Percentiles rank a stretch among this genome's conserved stretches.
These are phyloP conservation scores for Parascedosporium putredinis DNA, from an alignment of 2,329 filamentous ascomycete species.

Conservation along the genomic window DNA sequence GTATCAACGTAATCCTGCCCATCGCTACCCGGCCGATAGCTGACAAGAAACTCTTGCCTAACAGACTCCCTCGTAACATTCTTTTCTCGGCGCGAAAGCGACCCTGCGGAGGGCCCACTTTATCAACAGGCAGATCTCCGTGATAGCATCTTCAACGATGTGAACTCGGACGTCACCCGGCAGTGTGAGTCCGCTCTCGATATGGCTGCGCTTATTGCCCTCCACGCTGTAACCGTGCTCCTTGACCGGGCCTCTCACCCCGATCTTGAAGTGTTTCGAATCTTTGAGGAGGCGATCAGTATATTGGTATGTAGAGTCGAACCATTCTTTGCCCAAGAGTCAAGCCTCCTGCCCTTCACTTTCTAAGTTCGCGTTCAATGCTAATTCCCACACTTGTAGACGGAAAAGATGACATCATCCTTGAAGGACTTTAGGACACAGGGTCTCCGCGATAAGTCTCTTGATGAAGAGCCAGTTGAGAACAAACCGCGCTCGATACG, in stretches of 20 bases:
- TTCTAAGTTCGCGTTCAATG: background rate
- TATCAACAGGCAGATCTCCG: slow-evolving; percentile 52
- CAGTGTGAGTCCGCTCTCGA: slow-evolving; percentile 52
- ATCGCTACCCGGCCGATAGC: too few relatives aligned
- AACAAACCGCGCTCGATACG: slow-evolving; percentile 28
- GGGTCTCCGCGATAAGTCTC: slow-evolving; percentile 37
- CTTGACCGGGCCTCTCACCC: slow-evolving; percentile 49
- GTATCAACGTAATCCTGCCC: too few relatives aligned
- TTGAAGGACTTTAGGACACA: slow-evolving; percentile 52
- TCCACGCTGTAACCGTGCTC: slow-evolving; percentile 52
- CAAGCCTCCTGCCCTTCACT: background rate
- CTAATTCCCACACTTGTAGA: slow-evolving; percentile 26
- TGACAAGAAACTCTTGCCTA: background rate
- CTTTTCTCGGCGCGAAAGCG: slow-evolving; percentile 44
- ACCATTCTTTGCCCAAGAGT: too few relatives aligned
- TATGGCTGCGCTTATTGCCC: slow-evolving; percentile 49
- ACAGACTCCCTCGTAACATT: slow-evolving; percentile 42
- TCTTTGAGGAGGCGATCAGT: slow-evolving; percentile 57
- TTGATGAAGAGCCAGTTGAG: slow-evolving; percentile 27
- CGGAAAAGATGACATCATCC: slow-evolving; percentile 50
- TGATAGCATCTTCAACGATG: slow-evolving; percentile 54
- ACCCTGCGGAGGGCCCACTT: slow-evolving; percentile 41
- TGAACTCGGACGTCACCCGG: slow-evolving; percentile 53
- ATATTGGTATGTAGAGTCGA: slow-evolving; percentile 35
- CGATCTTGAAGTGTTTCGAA: slow-evolving; percentile 52